Evolutionary conservation across 306 rosid genomes (phyloP).

Genomic region (Spatholobus suberectus): DNA sequence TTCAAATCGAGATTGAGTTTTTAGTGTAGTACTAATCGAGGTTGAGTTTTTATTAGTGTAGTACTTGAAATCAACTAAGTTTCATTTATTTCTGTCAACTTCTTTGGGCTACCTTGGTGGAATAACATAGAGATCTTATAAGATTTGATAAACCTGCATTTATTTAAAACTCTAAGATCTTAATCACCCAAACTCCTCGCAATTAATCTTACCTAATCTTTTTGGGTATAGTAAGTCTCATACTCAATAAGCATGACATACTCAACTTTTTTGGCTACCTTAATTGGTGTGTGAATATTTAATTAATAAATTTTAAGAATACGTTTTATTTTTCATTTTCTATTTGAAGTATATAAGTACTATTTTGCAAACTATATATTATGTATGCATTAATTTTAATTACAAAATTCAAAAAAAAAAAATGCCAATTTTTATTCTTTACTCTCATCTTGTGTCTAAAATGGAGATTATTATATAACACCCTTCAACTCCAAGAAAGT

Average conservation of each 20-base stretch:
- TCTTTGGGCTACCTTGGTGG: neutral
- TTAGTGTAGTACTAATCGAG: neutral
- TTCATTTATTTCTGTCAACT: slow-evolving; percentile 7
- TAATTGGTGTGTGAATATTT: neutral
- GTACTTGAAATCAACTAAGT: neutral
- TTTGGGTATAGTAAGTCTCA: neutral
- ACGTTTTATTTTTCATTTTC: neutral
- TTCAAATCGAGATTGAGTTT: neutral
- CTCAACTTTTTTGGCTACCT: neutral
- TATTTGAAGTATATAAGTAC: neutral
- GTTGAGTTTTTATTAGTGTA: neutral
- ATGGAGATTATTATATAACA: neutral
- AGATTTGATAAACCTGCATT: neutral
- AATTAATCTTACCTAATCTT: neutral
- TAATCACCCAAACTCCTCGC: neutral
- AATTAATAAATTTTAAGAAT: neutral
- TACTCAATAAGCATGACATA: neutral
- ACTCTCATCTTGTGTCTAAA: neutral
- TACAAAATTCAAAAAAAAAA: neutral
- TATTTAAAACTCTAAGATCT: neutral
- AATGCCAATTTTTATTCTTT: neutral
- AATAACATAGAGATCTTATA: neutral
- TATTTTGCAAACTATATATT: neutral
- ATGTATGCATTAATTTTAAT: neutral
- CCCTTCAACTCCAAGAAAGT: neutral